A percentile compares a stretch with the other conserved stretches of the same genome.
These are phyloP conservation scores for Cercophora samala DNA, from an alignment of 495 filamentous ascomycete genomes.

Conservation along the genomic window DNA sequence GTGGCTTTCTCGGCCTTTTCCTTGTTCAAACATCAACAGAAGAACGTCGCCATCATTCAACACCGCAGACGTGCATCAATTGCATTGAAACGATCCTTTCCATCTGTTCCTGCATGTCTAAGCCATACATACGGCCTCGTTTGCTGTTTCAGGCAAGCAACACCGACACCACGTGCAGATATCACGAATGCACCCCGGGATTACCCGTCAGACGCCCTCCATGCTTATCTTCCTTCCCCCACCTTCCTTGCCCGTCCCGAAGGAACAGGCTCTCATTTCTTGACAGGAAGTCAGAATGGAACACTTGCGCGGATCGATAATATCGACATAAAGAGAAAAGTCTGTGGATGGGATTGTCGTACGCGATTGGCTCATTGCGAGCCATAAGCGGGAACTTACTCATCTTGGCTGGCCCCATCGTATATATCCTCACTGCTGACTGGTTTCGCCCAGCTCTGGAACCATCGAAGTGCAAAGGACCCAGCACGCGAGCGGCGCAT, in stretches of 20 bases:
- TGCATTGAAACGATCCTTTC: neutral
- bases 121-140: neutral
- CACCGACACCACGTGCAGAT: neutral
- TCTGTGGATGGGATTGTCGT: neutral
- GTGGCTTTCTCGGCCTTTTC: neutral
- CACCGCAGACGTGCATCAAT: neutral
- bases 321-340: neutral
- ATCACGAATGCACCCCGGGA: neutral
- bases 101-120: neutral
- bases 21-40: neutral
- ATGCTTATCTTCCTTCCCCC: neutral
- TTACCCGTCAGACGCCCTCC: neutral
- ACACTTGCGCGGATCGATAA: neutral
- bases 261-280: neutral
- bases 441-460: neutral
- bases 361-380: neutral
- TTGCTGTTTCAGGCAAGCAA: neutral
- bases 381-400: constrained; percentile 4
- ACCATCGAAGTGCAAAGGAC: neutral
- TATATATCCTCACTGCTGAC: neutral
- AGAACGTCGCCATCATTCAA: neutral
- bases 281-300: neutral
- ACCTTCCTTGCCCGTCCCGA: neutral
- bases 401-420: neutral
- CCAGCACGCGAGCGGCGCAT: neutral